Evolutionary conservation across 2,329 filamentous ascomycete genomes (phyloP).

Genomic region (Aureobasidium sp.): DNA sequence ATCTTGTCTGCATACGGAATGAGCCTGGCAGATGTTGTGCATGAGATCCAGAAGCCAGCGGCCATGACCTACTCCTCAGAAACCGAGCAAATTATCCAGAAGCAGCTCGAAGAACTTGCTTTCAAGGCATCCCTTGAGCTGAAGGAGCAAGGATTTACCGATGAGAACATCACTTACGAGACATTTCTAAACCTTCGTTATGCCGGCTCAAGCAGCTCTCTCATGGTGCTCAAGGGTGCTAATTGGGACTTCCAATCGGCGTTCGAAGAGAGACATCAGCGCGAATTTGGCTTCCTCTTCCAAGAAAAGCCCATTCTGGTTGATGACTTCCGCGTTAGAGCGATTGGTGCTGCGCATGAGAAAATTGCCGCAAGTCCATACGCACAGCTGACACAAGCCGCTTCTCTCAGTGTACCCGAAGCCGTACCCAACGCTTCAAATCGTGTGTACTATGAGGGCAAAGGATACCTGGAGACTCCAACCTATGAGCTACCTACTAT

Average conservation of each 20-base stretch:
- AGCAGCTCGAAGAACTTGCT: slow-evolving; percentile 50
- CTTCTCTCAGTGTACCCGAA: not conserved
- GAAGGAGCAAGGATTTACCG: slow-evolving; percentile 56
- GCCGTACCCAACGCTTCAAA: slow-evolving; percentile 4
- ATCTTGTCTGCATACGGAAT: slow-evolving; percentile 43
- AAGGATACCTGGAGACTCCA: slow-evolving; percentile 19
- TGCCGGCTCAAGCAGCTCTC: slow-evolving; percentile 35
- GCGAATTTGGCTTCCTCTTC: slow-evolving; percentile 37
- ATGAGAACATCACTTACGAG: slow-evolving; percentile 21
- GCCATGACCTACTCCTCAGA: slow-evolving; percentile 23
- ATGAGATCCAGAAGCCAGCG: slow-evolving; percentile 33
- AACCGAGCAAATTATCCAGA: slow-evolving; percentile 59
- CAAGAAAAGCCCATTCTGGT: slow-evolving; percentile 33
- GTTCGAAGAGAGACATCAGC: slow-evolving; percentile 32
- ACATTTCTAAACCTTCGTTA: slow-evolving; percentile 39
- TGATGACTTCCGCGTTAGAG: slow-evolving; percentile 38
- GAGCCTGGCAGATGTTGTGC: slow-evolving; percentile 39
- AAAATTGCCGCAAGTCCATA: not conserved
- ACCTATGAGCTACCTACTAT: slow-evolving; percentile 22
- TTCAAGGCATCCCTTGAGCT: slow-evolving; percentile 51
- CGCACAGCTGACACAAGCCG: not conserved
- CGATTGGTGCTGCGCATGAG: slow-evolving; percentile 19
- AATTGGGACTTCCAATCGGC: slow-evolving; percentile 28
- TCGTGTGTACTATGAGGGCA: slow-evolving; percentile 21
- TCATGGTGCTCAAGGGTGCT: slow-evolving; percentile 33